Evolutionary conservation across 305 asterid species (phyloP), one percentile per base, ranked within the genome.

Genomic region (Solanum hybrid): DNA sequence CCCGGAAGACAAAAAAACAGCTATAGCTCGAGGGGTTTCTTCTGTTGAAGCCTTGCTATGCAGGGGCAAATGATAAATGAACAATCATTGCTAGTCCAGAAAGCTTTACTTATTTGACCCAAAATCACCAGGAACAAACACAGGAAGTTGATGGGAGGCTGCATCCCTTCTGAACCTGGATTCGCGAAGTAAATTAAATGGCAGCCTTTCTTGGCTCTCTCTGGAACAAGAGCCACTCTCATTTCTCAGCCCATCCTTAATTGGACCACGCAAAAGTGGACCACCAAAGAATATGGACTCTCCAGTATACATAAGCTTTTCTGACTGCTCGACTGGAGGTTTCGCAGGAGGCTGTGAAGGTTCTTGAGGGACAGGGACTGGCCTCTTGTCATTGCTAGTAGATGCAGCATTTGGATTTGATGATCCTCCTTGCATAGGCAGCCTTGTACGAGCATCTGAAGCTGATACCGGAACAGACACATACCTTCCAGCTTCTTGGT

Each of bases 271-370:
- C 39, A 95, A 91, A 90, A 96, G 98, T 31, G 99, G 99, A 27
- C 99, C 99, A 11, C 99, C 99, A 26, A 96, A 97, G 93, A 97
- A 97, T 88, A 97, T 97, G 32, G 99, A 95, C 83, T 97, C 98
- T 51, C 98, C 98, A 0, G 95, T 91, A 94, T 96, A 97, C 76
- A 26, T 91, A 72, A 96, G 91, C 94, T 94, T 96, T 90, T 96
- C 99, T 11, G 97, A 90, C 90, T 95, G 94, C 90, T 89, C 94
- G 77, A 39, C 90, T 3, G 92, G 93, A 39, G 95, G 93, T 65
- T 91, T 94, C 38, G 90, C 90, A 22, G 88, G 65, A 29, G 86
- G 87, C 26, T 88, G 89, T 86, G 95, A 88, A 73, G 95, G 91
- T 91, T 93, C 94, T 51, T 80, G 93, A 12, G 94, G 91, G 51